Percentiles rank a stretch among this genome's conserved stretches.
Conservation (phyloP, 2,329 filamentous ascomycete genomes). For the Sporothrix brasiliensis region DNA sequence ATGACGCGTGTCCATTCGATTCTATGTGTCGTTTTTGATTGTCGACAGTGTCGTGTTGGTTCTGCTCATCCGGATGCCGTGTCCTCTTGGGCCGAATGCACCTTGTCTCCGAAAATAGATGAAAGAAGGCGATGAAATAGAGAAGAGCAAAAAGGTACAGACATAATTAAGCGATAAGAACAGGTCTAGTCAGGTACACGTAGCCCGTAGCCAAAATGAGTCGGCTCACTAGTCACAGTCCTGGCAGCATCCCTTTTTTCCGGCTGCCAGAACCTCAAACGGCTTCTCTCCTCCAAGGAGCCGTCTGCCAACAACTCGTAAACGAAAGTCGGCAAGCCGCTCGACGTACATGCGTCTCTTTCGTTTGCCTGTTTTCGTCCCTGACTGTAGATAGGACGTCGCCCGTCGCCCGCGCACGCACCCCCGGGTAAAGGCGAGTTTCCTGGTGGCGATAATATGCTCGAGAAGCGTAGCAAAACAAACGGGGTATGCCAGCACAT, state of each 20-base stretch:
- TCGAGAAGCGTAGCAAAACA: constrained; percentile 5
- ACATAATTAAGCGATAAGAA: not conserved
- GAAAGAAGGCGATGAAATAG: not conserved
- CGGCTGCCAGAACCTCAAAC: not conserved
- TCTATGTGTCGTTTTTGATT: not conserved
- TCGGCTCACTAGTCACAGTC: not conserved
- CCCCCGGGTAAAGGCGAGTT: constrained; percentile 16
- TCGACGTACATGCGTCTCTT: not conserved
- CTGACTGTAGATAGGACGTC: not conserved
- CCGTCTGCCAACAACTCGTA: not conserved
- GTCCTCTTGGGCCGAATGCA: constrained; percentile 12
- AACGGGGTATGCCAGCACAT: not conserved
- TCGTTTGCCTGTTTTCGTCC: not conserved
- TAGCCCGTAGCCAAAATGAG: too few species aligned
- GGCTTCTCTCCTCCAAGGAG: not conserved
- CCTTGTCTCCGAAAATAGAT: constrained; percentile 25
- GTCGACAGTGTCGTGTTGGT: not conserved
- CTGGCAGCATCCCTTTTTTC: constrained; percentile 14
- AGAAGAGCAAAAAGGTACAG: not conserved
- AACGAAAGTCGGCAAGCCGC: constrained; percentile 5
- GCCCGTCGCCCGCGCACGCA: not conserved
- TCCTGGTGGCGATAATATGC: not conserved
- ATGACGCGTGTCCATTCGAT: not conserved
- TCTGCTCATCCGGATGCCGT: constrained; percentile 14
- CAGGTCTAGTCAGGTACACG: not conserved